Percentiles rank a stretch among this genome's conserved stretches.
phyloP scores from a whole-genome alignment of 2,329 filamentous ascomycete genomes.

The Teratosphaeria zuluensis region DNA sequence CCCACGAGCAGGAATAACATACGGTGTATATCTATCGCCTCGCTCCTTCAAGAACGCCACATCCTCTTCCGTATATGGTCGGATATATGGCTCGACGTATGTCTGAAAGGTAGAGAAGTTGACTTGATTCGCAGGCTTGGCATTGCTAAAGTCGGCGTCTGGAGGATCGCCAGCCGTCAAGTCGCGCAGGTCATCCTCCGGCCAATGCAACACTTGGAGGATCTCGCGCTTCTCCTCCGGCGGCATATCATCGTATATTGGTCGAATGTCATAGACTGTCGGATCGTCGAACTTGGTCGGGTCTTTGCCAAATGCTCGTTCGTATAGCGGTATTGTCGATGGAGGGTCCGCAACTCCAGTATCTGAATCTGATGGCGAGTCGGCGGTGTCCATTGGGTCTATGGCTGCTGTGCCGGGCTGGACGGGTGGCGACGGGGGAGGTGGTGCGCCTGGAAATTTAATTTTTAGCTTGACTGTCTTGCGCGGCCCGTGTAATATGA shows the following conservation, averaged over 20 bases:
- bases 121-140: slow-evolving; percentile 89
- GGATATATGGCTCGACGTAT: slow-evolving; percentile 85
- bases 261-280: slow-evolving; percentile 85
- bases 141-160: slow-evolving; percentile 89
- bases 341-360: slow-evolving; percentile 47
- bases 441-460: slow-evolving; percentile 12
- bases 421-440: slow-evolving; percentile 24
- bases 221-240: slow-evolving; percentile 81
- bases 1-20: slow-evolving; percentile 75
- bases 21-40: slow-evolving; percentile 73
- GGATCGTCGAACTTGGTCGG: slow-evolving; percentile 85
- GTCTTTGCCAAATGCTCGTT: slow-evolving; percentile 78
- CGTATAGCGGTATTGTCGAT: slow-evolving; percentile 58
- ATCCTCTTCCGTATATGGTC: slow-evolving; percentile 84
- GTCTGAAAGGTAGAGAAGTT: slow-evolving; percentile 87
- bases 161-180: slow-evolving; percentile 82
- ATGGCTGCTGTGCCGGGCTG: slow-evolving; percentile 19
- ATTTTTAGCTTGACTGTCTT: slow-evolving; percentile 8
- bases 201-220: slow-evolving; percentile 78
- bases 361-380: slow-evolving; percentile 49
- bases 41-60: slow-evolving; percentile 80
- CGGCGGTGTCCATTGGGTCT: slow-evolving; percentile 50
- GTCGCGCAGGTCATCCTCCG: slow-evolving; percentile 68
- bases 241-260: slow-evolving; percentile 63
- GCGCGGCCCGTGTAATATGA: background rate